Evolutionary conservation across 805 yeast genomes (phyloP).

Genomic region (Yarrowia porcina): DNA sequence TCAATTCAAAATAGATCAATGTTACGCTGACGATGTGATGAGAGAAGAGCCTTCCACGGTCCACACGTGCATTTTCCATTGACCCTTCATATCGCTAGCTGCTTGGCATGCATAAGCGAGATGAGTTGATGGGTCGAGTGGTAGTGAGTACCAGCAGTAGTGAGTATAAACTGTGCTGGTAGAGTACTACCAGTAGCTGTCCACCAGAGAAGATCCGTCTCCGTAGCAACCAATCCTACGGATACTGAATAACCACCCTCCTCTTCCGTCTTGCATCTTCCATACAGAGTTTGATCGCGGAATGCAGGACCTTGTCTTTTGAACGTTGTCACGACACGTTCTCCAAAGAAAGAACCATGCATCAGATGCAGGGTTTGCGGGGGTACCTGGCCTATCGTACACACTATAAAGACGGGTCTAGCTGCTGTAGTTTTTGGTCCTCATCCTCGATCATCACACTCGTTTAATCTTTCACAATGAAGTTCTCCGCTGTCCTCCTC

Average conservation of each 20-base stretch:
- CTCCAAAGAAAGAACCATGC: background rate
- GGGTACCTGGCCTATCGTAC: too few species aligned
- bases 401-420: background rate
- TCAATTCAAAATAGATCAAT: background rate
- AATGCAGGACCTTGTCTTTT: background rate
- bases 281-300: too few species aligned
- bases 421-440: background rate
- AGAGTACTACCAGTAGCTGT: background rate
- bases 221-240: too few species aligned
- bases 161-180: background rate
- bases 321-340: conserved; percentile 7
- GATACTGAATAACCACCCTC: too few species aligned
- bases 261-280: too few species aligned
- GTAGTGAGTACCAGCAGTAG: too few species aligned
- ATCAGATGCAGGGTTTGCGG: background rate
- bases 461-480: background rate
- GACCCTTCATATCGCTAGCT: background rate
- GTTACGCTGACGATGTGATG: too few species aligned
- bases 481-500: conserved; percentile 20
- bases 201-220: too few species aligned
- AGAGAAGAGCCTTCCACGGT: too few species aligned
- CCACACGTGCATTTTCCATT: background rate
- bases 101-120: conserved; percentile 13
- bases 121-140: background rate
- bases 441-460: background rate